Evolutionary conservation across 768 basidiomycete species (phyloP).

Genomic region (Collybia mongolica): DNA sequence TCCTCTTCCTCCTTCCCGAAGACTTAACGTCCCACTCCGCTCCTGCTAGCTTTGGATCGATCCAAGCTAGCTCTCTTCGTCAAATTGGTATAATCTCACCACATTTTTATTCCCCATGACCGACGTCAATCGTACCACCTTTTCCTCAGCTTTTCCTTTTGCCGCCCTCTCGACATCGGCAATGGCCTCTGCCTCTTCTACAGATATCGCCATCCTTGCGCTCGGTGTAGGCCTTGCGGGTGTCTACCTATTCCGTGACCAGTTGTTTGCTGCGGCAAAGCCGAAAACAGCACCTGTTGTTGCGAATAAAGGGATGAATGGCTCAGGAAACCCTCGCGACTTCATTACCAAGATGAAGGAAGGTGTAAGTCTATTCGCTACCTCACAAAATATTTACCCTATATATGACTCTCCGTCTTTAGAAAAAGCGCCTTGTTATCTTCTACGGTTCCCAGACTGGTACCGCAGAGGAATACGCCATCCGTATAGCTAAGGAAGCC

Average conservation of each 20-base stretch:
- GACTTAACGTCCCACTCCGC: background rate
- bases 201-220: conserved; percentile 71
- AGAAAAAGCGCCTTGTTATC: conserved; percentile 97
- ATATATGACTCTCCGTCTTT: conserved; percentile 7
- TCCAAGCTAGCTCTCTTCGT: conserved; percentile 20
- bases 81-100: conserved; percentile 19
- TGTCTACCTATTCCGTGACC: conserved; percentile 82
- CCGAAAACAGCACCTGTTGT: conserved; percentile 51
- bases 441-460: conserved; percentile 99
- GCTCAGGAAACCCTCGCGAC: conserved; percentile 86
- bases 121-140: conserved; percentile 34
- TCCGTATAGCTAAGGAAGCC: conserved; percentile 96
- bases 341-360: conserved; percentile 95
- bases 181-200: conserved; percentile 64
- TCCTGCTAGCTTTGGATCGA: conserved; percentile 18
- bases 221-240: conserved; percentile 76
- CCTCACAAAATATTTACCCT: background rate
- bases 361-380: conserved; percentile 54
- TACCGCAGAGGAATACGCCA: conserved; percentile 97
- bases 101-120: conserved; percentile 24
- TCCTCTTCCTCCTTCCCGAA: conserved; percentile 6
- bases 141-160: conserved; percentile 37
- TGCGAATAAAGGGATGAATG: conserved; percentile 52
- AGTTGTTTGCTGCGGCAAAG: conserved; percentile 68
- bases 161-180: conserved; percentile 26